These are phyloP conservation scores for Beauveria caledonica DNA, from an alignment of 2,329 filamentous ascomycete species.

Conservation along the genomic window DNA sequence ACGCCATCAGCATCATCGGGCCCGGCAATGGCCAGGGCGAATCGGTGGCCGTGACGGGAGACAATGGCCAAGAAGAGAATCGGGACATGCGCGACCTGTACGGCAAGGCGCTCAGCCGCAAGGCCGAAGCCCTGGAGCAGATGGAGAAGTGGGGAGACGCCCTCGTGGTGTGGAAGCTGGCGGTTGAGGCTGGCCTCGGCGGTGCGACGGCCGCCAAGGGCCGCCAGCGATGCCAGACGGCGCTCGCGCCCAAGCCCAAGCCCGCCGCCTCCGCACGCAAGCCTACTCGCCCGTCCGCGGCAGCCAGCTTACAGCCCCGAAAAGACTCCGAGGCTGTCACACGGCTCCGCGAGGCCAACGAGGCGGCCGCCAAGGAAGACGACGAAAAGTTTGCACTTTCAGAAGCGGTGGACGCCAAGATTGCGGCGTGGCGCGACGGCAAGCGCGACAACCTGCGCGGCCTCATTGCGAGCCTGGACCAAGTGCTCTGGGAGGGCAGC, in stretches of 20 bases:
- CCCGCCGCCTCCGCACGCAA: constrained; percentile 30
- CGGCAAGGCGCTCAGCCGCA: constrained; percentile 86
- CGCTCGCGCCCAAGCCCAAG: constrained; percentile 61
- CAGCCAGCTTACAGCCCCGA: constrained; percentile 31
- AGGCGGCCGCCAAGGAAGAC: constrained; percentile 76
- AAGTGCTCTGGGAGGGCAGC: constrained; percentile 81
- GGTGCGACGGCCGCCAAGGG: constrained; percentile 77
- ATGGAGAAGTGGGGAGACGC: constrained; percentile 93
- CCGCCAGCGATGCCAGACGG: constrained; percentile 81
- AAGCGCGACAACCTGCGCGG: constrained; percentile 91
- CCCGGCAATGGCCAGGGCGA: constrained; percentile 71
- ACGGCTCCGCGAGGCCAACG: constrained; percentile 73
- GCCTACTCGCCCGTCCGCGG: constrained; percentile 35
- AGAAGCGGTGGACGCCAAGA: constrained; percentile 73
- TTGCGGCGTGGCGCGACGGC: constrained; percentile 77
- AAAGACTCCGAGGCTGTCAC: constrained; percentile 69
- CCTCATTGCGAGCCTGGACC: constrained; percentile 76
- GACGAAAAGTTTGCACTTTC: constrained; percentile 87
- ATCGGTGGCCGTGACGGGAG: constrained; percentile 58
- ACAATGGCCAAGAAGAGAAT: constrained; percentile 47
- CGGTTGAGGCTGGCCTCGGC: constrained; percentile 79
- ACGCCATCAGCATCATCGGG: constrained; percentile 72
- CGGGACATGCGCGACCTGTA: constrained; percentile 92
- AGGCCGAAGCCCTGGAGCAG: constrained; percentile 91
- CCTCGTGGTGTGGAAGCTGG: constrained; percentile 67